These are phyloP conservation scores for Westerdykella aurantiaca DNA, from an alignment of 2,329 filamentous ascomycete genomes.

Conservation along the genomic window DNA sequence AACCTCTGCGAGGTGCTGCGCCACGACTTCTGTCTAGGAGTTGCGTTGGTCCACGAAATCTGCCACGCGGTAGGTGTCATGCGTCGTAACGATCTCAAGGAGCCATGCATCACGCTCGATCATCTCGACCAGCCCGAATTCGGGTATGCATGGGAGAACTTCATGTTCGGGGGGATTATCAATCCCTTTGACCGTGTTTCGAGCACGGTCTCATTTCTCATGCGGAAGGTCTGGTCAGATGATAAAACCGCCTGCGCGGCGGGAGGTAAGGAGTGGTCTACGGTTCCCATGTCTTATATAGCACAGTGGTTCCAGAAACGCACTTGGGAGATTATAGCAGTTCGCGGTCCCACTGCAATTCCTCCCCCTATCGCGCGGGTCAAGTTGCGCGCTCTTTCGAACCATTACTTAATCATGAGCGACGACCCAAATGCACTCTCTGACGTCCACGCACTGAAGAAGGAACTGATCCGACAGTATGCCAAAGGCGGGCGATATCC, in stretches of 20 bases:
- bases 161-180: conserved; percentile 30
- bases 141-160: conserved; percentile 35
- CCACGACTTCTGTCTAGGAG: conserved; percentile 31
- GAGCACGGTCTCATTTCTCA: conserved; percentile 16
- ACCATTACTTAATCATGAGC: no score
- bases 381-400: conserved; percentile 8
- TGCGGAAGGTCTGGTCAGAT: conserved; percentile 27
- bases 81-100: conserved; percentile 21
- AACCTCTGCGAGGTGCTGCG: conserved; percentile 26
- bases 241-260: conserved; percentile 5
- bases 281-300: conserved; percentile 30
- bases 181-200: conserved; percentile 22
- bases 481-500: no score
- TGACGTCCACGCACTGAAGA: no score
- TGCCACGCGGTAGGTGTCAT: conserved; percentile 32
- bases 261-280: conserved; percentile 26
- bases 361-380: conserved; percentile 18
- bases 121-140: conserved; percentile 23
- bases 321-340: conserved; percentile 24
- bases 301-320: conserved; percentile 33
- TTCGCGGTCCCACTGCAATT: conserved; percentile 18
- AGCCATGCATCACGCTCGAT: conserved; percentile 21
- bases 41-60: conserved; percentile 30
- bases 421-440: no score
- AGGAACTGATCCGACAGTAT: no score